Evolutionary conservation across 768 basidiomycete species (phyloP), one percentile per base, ranked within the genome.

Genomic region (Lentinula sp.): DNA sequence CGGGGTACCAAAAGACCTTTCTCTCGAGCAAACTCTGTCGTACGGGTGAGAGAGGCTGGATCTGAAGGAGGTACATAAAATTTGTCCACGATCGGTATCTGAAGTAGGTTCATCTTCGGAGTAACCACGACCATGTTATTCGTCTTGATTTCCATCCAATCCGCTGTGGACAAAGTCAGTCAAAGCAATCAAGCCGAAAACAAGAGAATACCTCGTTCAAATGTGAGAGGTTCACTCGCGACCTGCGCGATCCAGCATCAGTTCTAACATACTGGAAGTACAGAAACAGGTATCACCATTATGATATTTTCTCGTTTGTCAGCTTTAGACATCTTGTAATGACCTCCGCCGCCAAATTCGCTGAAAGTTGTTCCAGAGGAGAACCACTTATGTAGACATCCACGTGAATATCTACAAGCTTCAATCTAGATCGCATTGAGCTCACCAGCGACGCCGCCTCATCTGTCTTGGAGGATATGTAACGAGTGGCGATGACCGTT

Each of bases 131-230:
- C 88, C 88, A 98, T 90, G 64, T 92, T 87, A 72, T 99, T 98
- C 11, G 93, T 96, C 70, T 89, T 90, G 68, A 99, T 95, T 73
- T 98, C 97, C 89, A 98, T 95, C 97, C 97, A 99, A 71, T 99
- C 97, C 55, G 93, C 93, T 86, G 64, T 45, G 40, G 40, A 55
- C 43, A 18, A 64, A 18, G 13, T 64, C 32, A 42, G 55, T 42
- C 50, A 57, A 58, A 50, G 42, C 16, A n/a, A n/a, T 40, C 32
- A 37, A 54, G 10, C 18, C 54, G 40, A 35, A 32, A 53, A 37
- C 2, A 16, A 11, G 18, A 16, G 63, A 72, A 18, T 57, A 90
- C 91, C 91, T 81, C 95, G 82, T 75, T 99, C 96, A 67, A 98
- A 99, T 0, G 97, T 99, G 49, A 99, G 75, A 0, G 97, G 97